Evolutionary conservation across 148 eudicot species (phyloP), one percentile per base, ranked within the genome.

Genomic region (Silene latifolia): DNA sequence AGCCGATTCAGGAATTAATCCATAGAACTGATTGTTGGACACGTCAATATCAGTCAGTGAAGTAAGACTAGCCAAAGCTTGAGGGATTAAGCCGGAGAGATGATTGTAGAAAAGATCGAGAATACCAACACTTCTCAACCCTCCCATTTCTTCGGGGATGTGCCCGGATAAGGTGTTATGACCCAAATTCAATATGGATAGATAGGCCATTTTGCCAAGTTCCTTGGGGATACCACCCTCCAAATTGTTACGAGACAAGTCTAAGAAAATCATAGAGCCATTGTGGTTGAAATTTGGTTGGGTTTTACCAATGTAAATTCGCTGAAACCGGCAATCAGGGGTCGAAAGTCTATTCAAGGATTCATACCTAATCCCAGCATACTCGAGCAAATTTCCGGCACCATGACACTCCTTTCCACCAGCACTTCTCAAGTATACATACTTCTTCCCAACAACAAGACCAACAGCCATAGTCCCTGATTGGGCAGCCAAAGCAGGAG

Each of bases 311-410:
- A 21, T 54, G 48, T 91, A 89, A 29, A 89, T 85, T 77, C 88
- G 72, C 57, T 87, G 85, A 73, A 89, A 87, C 67, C 88, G 86
- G 82, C 94, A 93, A 14, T 86, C 85, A 0, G 86, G 73, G 19
- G 11, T 76, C 1, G 90, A 85, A 46, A 93, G 82, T 63, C 96
- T 80, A 74, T 75, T 23, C 72, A 91, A 58, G 32, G 91, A 85
- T 4, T 80, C 88, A 10, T 78, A 76, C 67, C 93, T 77, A 13
- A 91, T 91, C 4, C 97, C 98, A 1, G 90, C 89, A 80, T 86
- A 93, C 71, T 93, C 98, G 21, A 93, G 91, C 86, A 93, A 83
- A 85, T 89, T 91, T 58, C 98, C 98, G 0, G 98, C 85, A 58
- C 98, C 98, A 72, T 85, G 97, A 66, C 97, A 93, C 69, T 88